Percentiles rank a stretch among this genome's conserved stretches.
phyloP scores from a whole-genome alignment of 2,329 filamentous ascomycete genomes.

The Chaetoscypha palmicola region DNA sequence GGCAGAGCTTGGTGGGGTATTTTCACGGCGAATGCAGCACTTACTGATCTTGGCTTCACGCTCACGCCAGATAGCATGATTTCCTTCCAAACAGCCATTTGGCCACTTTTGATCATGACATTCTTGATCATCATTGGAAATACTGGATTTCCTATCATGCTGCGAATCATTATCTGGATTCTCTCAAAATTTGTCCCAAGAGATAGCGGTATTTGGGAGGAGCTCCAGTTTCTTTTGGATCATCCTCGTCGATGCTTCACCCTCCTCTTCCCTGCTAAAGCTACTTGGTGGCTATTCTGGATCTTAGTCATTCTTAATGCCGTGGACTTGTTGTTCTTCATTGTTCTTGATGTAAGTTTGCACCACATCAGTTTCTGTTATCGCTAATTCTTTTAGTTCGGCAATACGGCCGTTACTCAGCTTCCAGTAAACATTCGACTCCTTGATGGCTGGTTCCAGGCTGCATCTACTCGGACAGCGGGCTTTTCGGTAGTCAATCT shows the following conservation, averaged over 20 bases:
- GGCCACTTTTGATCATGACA: constrained; percentile 67
- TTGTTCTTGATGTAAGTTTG: constrained; percentile 73
- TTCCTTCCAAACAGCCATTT: constrained; percentile 72
- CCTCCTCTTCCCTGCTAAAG: constrained; percentile 78
- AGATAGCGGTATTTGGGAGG: constrained; percentile 73
- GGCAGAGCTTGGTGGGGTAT: constrained; percentile 83
- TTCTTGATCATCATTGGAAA: constrained; percentile 94
- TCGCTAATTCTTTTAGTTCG: constrained; percentile 45
- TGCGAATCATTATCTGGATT: constrained; percentile 87
- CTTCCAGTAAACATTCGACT: constrained; percentile 70
- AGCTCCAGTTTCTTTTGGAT: constrained; percentile 82
- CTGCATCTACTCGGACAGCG: constrained; percentile 80
- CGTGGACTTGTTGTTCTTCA: constrained; percentile 82
- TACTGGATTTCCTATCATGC: constrained; percentile 90
- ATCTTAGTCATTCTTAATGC: constrained; percentile 77
- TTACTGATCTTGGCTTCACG: constrained; percentile 93
- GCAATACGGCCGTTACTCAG: constrained; percentile 59
- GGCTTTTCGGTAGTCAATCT: constrained; percentile 81
- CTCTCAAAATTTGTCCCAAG: constrained; percentile 58
- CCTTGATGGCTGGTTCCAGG: constrained; percentile 84
- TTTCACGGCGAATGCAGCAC: constrained; percentile 79
- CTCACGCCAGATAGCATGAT: constrained; percentile 91
- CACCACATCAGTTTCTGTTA: background rate
- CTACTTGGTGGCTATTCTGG: constrained; percentile 94
- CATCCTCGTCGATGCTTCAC: constrained; percentile 96